Conservation (phyloP, 306 rosid genomes). For the Urtica urens region DNA sequence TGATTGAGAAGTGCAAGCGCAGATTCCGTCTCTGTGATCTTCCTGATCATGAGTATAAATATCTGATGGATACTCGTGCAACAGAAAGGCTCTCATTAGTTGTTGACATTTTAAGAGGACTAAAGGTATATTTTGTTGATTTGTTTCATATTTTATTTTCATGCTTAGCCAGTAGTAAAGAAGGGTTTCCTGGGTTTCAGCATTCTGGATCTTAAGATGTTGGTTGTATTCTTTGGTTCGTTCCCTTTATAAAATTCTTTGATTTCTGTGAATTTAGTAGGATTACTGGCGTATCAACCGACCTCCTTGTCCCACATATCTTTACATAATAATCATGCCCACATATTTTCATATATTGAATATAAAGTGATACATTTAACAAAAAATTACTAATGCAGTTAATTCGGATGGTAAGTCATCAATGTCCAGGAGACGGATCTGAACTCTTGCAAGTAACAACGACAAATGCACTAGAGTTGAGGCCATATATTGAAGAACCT, state of each 20-base stretch:
- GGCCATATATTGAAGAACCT: constrained; percentile 89
- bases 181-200: too few species aligned
- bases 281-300: too few species aligned
- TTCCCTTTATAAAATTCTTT: too few species aligned
- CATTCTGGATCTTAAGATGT: too few species aligned
- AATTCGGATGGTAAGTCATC: constrained; percentile 48
- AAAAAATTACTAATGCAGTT: constrained; percentile 50
- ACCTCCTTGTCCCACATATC: too few species aligned
- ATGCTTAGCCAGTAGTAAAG: too few species aligned
- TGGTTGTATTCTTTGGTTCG: too few species aligned
- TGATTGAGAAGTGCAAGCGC: constrained; percentile 81
- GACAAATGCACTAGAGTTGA: constrained; percentile 71
- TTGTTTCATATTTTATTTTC: too few species aligned
- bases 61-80: constrained; percentile 67
- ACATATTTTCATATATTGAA: too few species aligned
- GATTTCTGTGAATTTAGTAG: too few species aligned
- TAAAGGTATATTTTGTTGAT: constrained; percentile 95
- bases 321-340: too few species aligned
- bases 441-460: constrained; percentile 23
- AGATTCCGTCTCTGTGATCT: constrained; percentile 67
- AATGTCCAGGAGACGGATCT: constrained; percentile 34
- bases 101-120: constrained; percentile 73
- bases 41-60: constrained; percentile 48
- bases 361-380: too few species aligned
- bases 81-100: constrained; percentile 74